Base-by-base conservation (phyloP, 176 grass and related monocot species). In the Avena atlantica region DNA sequence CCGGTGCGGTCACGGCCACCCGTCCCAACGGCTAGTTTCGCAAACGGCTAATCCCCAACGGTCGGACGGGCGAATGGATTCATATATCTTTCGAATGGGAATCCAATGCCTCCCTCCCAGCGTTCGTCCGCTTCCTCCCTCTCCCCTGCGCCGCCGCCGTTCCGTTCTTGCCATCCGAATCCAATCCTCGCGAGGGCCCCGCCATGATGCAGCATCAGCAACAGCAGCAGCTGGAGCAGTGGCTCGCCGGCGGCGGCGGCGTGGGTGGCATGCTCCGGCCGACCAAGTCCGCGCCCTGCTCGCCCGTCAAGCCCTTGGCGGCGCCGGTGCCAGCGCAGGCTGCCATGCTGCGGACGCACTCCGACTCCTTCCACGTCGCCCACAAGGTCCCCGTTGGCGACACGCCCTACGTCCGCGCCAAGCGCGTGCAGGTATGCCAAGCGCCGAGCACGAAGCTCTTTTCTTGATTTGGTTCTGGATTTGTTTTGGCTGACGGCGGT, bases 371-470 rank as follows among this genome's bases (percentile, higher is more conserved):
- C 87, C 97, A 99, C 61, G 83, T 91, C 74, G 86, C 85, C 50
- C 97, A 96, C 90, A 99, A 99, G 88, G 94, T 99, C 50, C 97
- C 97, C 48, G 82, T 92, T 61, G 97, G 94, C 55, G 94, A 99
- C 87, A 92, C 92, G 12, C 94, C 94, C n/a, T 99, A 99, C 65
- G 97, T 98, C 20, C 79, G 89, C 8, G 97, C 97, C 59, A 98
- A 98, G 57, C 87, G 88, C 60, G 97, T 98, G 62, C 97, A 98
- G 97, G 97, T 98, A 37, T 37, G 36, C 36, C 36, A 37, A 37
- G 36, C 36, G 36, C 36, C 36, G 36, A 37, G 48, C 48, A 12
- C 49, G 11, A 13, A 12, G 49, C 8, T 60, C 37, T 49, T 6
- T 2, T 78, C 45, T 29, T 42, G 78, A 19, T n/a, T 78, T 29